Evolutionary conservation across 164 flowering plant species (phyloP).

Genomic region (Stephania japonica): DNA sequence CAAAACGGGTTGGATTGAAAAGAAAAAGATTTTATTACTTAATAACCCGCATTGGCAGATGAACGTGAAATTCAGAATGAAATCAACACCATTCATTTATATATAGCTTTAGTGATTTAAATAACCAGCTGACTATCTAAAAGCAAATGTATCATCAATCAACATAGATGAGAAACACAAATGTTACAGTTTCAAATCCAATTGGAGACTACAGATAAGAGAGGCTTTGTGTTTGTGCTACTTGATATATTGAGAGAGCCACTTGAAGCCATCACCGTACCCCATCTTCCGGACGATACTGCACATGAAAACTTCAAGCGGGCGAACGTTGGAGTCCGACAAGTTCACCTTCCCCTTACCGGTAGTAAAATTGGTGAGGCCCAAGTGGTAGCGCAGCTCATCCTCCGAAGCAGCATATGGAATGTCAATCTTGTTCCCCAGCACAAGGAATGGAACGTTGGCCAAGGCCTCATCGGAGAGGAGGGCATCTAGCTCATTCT

Average conservation of each 20-base stretch:
- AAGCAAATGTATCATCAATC: neutral
- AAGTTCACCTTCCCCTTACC: constrained; percentile 64
- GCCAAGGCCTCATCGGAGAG: constrained; percentile 56
- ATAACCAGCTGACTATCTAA: neutral
- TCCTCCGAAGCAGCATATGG: constrained; percentile 69
- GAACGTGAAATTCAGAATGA: neutral
- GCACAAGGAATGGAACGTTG: constrained; percentile 52
- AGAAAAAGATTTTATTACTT: neutral
- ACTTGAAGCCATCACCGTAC: constrained; percentile 66
- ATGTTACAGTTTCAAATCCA: neutral
- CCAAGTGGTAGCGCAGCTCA: constrained; percentile 49
- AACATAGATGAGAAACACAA: neutral
- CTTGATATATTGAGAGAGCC: constrained; percentile 73
- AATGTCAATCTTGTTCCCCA: constrained; percentile 69
- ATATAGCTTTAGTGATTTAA: neutral
- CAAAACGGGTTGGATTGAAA: no score
- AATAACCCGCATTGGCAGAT: neutral
- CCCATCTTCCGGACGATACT: constrained; percentile 82
- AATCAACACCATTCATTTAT: neutral
- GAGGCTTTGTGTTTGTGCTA: constrained; percentile 11
- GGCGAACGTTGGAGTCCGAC: constrained; percentile 42
- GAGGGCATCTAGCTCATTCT: constrained; percentile 60
- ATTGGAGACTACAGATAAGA: neutral
- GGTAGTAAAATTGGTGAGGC: constrained; percentile 58
- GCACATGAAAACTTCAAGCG: constrained; percentile 77